These are phyloP conservation scores for Scheffersomyces cryptocercus DNA, from an alignment of 1,139 yeast genomes.

Conservation along the genomic window DNA sequence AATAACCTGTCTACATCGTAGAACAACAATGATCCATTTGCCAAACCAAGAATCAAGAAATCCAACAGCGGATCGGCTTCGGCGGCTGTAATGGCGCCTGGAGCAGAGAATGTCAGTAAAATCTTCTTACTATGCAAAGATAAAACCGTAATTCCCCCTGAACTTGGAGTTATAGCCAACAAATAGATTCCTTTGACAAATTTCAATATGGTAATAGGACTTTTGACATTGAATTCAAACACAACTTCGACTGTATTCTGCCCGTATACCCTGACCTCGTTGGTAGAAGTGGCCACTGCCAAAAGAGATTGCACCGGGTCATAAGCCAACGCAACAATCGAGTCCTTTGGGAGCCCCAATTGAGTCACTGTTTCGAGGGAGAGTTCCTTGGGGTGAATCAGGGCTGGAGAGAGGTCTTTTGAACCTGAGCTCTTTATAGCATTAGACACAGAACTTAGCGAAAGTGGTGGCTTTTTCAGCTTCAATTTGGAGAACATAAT, in stretches of 20 bases:
- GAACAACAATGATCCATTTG: constrained; percentile 72
- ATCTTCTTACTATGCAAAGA: constrained; percentile 67
- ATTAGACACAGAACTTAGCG: constrained; percentile 53
- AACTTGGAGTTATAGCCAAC: constrained; percentile 61
- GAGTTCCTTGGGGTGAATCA: constrained; percentile 38
- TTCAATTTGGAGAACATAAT: constrained; percentile 49
- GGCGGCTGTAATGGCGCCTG: constrained; percentile 65
- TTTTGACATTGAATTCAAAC: constrained; percentile 51
- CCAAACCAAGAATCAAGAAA: constrained; percentile 79
- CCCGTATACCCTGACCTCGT: constrained; percentile 79
- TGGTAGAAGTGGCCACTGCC: constrained; percentile 74
- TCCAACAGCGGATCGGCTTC: constrained; percentile 86
- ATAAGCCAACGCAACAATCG: constrained; percentile 65
- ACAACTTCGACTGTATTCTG: constrained; percentile 79
- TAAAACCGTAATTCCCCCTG: constrained; percentile 58
- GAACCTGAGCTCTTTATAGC: constrained; percentile 50
- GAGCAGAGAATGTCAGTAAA: constrained; percentile 55
- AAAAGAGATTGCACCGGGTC: constrained; percentile 88
- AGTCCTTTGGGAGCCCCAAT: constrained; percentile 38
- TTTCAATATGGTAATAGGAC: constrained; percentile 55
- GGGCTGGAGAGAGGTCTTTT: constrained; percentile 41
- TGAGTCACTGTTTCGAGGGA: constrained; percentile 36
- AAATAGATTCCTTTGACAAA: constrained; percentile 83
- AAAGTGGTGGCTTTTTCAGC: constrained; percentile 47
- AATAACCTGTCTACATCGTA: constrained; percentile 81